Percentiles rank a stretch among this genome's conserved stretches.
Conservation (phyloP, 192 early-diverging fungal species). For the Paraglomus occultum region DNA sequence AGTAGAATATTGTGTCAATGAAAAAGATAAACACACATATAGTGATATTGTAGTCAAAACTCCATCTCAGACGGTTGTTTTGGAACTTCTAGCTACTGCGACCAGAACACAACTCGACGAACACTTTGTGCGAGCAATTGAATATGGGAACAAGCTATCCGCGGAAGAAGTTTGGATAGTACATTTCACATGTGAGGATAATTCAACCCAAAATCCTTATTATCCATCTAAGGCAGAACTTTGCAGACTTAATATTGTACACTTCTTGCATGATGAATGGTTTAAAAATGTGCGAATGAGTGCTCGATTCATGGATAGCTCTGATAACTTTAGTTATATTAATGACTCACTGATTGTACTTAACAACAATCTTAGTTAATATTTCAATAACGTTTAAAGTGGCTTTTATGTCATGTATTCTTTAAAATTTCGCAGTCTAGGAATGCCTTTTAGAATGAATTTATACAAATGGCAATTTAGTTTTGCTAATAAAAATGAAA, state of each 20-base stretch:
- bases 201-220: slow-evolving; percentile 21
- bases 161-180: slow-evolving; percentile 28
- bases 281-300: slow-evolving; percentile 32
- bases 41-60: slow-evolving; percentile 28
- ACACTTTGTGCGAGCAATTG: slow-evolving; percentile 22
- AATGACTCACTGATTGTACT: neutral
- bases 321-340: slow-evolving; percentile 7
- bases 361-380: too few relatives aligned
- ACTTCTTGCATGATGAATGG: slow-evolving; percentile 25
- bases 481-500: too few relatives aligned
- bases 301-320: slow-evolving; percentile 22
- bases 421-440: too few relatives aligned
- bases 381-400: too few relatives aligned
- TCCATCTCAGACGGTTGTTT: slow-evolving; percentile 4
- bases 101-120: slow-evolving; percentile 10
- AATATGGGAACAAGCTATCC: slow-evolving; percentile 25
- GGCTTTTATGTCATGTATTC: too few relatives aligned
- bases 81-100: slow-evolving; percentile 34
- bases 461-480: too few relatives aligned
- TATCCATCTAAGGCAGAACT: slow-evolving; percentile 22
- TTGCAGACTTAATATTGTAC: slow-evolving; percentile 23
- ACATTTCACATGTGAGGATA: slow-evolving; percentile 33
- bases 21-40: slow-evolving; percentile 8
- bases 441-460: too few relatives aligned
- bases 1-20: slow-evolving; percentile 20